These are phyloP conservation scores for Lactarius akahatsu DNA, from an alignment of 768 basidiomycete genomes.

Conservation along the genomic window DNA sequence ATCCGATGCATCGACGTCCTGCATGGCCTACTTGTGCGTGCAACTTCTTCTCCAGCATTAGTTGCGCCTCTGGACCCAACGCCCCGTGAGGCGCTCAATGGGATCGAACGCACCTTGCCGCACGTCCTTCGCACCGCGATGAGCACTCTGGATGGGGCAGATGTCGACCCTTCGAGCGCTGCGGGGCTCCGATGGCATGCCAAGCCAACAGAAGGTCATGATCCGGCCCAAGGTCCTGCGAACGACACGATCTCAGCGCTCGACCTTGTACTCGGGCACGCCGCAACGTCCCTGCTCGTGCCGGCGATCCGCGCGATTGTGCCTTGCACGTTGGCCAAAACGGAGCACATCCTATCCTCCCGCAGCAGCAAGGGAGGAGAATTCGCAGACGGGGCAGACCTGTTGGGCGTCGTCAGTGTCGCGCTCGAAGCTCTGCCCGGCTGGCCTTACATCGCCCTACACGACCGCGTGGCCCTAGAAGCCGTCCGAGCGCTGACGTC, in stretches of 20 bases:
- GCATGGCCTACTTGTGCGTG: slow-evolving; percentile 7
- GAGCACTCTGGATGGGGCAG: neutral
- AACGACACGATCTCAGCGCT: neutral
- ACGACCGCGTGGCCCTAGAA: slow-evolving; percentile 16
- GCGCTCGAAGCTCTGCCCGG: slow-evolving; percentile 3
- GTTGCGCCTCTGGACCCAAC: neutral
- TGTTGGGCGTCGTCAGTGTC: slow-evolving; percentile 4
- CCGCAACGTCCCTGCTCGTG: slow-evolving; percentile 11
- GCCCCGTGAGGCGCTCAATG: slow-evolving; percentile 9
- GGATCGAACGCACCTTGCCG: slow-evolving; percentile 6
- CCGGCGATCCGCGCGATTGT: slow-evolving; percentile 16
- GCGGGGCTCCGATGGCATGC: neutral
- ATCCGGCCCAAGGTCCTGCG: neutral
- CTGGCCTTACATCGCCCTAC: neutral
- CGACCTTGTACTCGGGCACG: slow-evolving; percentile 8
- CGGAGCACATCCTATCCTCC: slow-evolving; percentile 3
- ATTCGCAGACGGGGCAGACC: slow-evolving; percentile 4
- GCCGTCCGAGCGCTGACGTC: slow-evolving; percentile 18
- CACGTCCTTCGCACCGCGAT: slow-evolving; percentile 8
- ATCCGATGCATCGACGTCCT: slow-evolving; percentile 13
- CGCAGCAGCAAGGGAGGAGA: neutral
- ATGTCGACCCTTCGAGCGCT: neutral
- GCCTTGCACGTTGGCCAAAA: slow-evolving; percentile 18
- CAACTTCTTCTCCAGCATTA: neutral
- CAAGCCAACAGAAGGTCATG: neutral